Evolutionary conservation across 495 filamentous ascomycete species (phyloP).

Genomic region (Lepidopterella palustris): DNA sequence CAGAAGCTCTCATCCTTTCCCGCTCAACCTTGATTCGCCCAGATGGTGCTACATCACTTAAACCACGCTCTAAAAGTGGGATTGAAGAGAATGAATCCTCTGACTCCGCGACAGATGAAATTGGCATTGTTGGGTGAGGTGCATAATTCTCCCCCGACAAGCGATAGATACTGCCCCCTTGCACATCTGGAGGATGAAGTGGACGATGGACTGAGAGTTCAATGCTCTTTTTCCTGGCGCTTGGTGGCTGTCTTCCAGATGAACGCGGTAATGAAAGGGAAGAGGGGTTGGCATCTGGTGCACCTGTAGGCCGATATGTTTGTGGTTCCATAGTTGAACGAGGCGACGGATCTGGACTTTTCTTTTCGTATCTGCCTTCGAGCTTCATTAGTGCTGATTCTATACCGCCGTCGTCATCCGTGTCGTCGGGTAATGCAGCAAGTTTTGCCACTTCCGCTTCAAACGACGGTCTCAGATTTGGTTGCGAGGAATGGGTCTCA

Average conservation of each 20-base stretch:
- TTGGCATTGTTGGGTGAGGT: neutral
- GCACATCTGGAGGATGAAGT: conserved; percentile 25
- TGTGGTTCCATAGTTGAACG: conserved; percentile 9
- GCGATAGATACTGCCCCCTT: conserved; percentile 33
- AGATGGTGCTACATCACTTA: conserved; percentile 50
- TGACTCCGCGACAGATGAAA: conserved; percentile 32
- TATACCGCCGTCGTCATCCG: conserved; percentile 78
- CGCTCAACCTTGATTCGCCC: conserved; percentile 22
- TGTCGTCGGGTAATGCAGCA: conserved; percentile 80
- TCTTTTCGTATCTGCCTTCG: conserved; percentile 74
- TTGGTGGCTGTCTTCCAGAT: conserved; percentile 9
- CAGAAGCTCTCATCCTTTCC: conserved; percentile 14
- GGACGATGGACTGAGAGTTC: conserved; percentile 22
- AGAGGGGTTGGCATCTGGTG: conserved; percentile 3
- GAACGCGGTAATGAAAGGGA: conserved; percentile 8
- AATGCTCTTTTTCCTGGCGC: conserved; percentile 3
- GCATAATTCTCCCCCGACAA: conserved; percentile 23
- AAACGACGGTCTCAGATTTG: conserved; percentile 76
- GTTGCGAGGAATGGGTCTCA: conserved; percentile 68
- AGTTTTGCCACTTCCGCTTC: conserved; percentile 84
- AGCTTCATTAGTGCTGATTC: conserved; percentile 88
- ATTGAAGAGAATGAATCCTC: conserved; percentile 72
- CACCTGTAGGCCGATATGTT: conserved; percentile 7
- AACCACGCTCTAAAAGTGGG: conserved; percentile 66
- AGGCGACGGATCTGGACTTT: conserved; percentile 37